A percentile compares a stretch with the other conserved stretches of the same genome.
Conservation (phyloP, 768 basidiomycete species). For the Naganishia antarctica region DNA sequence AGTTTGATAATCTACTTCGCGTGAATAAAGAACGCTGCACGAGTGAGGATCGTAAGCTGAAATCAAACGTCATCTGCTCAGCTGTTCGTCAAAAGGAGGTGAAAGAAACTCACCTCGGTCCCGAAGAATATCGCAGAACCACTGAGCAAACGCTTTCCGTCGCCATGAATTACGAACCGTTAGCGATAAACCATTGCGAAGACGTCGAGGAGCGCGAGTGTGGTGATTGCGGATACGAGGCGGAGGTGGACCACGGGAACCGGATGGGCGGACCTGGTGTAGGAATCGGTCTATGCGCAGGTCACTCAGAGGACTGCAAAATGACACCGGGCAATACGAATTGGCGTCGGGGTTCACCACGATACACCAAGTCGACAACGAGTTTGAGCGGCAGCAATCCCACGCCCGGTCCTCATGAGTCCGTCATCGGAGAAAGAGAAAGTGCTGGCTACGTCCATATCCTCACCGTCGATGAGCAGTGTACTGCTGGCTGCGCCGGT, state of each 20-base stretch:
- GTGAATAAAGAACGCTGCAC: conserved; percentile 69
- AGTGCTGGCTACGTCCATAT: too few relatives aligned
- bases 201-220: conserved; percentile 76
- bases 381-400: too few relatives aligned
- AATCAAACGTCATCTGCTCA: not conserved
- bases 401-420: too few relatives aligned
- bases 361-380: too few relatives aligned
- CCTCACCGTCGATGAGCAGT: too few relatives aligned
- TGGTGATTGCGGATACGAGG: conserved; percentile 65
- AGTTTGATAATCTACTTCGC: conserved; percentile 77
- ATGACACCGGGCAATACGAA: too few relatives aligned
- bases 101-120: conserved; percentile 79
- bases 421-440: too few relatives aligned
- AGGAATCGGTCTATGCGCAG: conserved; percentile 94
- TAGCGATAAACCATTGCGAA: conserved; percentile 49
- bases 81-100: not conserved
- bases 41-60: conserved; percentile 85
- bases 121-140: conserved; percentile 93
- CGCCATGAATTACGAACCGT: not conserved
- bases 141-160: conserved; percentile 56
- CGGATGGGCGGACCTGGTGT: conserved; percentile 70
- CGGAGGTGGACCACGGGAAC: conserved; percentile 91
- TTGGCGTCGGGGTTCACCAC: too few relatives aligned
- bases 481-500: too few relatives aligned
- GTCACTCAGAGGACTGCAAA: too few relatives aligned